Evolutionary conservation across 345 rosid genomes (phyloP).

Genomic region (Populus euphratica): DNA sequence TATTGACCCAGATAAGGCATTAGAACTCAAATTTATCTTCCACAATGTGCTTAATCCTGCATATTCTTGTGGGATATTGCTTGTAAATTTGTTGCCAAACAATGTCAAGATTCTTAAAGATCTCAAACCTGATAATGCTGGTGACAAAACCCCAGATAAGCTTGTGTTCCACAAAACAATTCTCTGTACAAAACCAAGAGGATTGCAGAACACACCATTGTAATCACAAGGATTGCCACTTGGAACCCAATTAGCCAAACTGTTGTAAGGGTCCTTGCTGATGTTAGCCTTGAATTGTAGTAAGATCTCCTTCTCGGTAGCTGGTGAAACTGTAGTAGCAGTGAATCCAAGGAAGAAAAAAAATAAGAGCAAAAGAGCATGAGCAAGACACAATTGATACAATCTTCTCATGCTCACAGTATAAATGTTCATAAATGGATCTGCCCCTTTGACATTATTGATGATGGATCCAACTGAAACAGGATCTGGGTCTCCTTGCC

Average conservation of each 20-base stretch:
- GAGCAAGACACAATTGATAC: slow-evolving; percentile 29
- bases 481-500: slow-evolving; percentile 17
- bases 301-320: slow-evolving; percentile 64
- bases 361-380: slow-evolving; percentile 50
- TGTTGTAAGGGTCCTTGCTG: slow-evolving; percentile 62
- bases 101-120: slow-evolving; percentile 76
- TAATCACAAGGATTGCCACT: slow-evolving; percentile 60
- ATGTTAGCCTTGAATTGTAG: slow-evolving; percentile 74
- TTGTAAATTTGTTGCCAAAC: slow-evolving; percentile 78
- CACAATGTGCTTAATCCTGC: slow-evolving; percentile 59
- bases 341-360: slow-evolving; percentile 30
- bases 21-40: slow-evolving; percentile 93
- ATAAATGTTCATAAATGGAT: slow-evolving; percentile 29
- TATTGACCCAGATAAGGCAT: slow-evolving; percentile 78
- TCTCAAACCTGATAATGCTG: slow-evolving; percentile 68
- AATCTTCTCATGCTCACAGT: slow-evolving; percentile 60
- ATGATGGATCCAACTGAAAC: slow-evolving; percentile 23
- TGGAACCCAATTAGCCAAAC: slow-evolving; percentile 61
- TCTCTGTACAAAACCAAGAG: slow-evolving; percentile 67
- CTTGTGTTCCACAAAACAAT: slow-evolving; percentile 86
- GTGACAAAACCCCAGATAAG: slow-evolving; percentile 61
- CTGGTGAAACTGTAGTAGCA: slow-evolving; percentile 31
- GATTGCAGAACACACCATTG: slow-evolving; percentile 71
- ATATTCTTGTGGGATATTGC: slow-evolving; percentile 75
- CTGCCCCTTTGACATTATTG: slow-evolving; percentile 71